A percentile compares a stretch with the other conserved stretches of the same genome.
Evolutionary conservation across 2,329 filamentous ascomycete species (phyloP).

Genomic region (Aureobasidium subglaciale): DNA sequence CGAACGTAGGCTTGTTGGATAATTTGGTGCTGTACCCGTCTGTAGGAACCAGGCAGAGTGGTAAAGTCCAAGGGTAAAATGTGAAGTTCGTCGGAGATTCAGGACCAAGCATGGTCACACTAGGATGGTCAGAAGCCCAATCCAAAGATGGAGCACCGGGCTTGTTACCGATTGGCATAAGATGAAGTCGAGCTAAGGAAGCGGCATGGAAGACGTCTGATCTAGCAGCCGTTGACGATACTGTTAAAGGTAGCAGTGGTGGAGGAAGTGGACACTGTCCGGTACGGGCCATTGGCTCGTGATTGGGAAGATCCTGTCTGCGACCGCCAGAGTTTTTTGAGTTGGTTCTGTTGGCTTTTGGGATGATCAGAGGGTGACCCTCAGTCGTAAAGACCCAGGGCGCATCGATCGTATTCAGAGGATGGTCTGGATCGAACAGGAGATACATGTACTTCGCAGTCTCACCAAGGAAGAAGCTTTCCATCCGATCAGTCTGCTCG

Average conservation of each 20-base stretch:
- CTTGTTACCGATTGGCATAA: constrained; percentile 55
- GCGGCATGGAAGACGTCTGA: constrained; percentile 83
- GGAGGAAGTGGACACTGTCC: constrained; percentile 57
- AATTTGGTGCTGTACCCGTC: constrained; percentile 74
- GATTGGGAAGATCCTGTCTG: background rate
- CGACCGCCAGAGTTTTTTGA: constrained; percentile 38
- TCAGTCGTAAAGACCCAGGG: constrained; percentile 94
- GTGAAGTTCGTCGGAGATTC: constrained; percentile 68
- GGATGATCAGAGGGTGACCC: constrained; percentile 85
- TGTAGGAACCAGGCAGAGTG: constrained; percentile 62
- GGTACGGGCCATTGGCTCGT: background rate
- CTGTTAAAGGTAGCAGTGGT: constrained; percentile 54
- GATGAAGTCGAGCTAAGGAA: constrained; percentile 72
- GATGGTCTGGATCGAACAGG: constrained; percentile 78
- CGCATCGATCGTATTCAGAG: constrained; percentile 77
- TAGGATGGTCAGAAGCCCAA: constrained; percentile 47
- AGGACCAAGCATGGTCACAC: constrained; percentile 47
- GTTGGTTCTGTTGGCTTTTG: constrained; percentile 41
- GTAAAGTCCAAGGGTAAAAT: constrained; percentile 89
- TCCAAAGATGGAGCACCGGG: constrained; percentile 49
- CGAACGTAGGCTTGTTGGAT: constrained; percentile 62
- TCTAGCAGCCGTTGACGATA: constrained; percentile 73
- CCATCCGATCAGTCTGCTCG: constrained; percentile 89
- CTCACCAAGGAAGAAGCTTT: constrained; percentile 96
- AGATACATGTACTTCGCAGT: constrained; percentile 94